Evolutionary conservation across 331 rosid genomes (phyloP).

Genomic region (Quercus lobata): DNA sequence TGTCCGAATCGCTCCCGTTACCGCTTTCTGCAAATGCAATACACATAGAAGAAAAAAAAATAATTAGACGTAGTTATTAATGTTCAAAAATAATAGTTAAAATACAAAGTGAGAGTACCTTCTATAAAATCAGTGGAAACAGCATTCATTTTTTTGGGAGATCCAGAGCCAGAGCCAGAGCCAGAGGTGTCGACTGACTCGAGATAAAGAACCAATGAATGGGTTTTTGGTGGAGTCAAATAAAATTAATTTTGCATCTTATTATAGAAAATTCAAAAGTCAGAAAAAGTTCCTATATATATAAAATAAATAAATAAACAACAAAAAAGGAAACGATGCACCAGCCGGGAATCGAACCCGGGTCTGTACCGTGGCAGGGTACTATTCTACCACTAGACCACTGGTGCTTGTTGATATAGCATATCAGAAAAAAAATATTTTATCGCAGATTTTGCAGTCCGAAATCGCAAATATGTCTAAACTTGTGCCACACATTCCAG

Average conservation of each 20-base stretch:
- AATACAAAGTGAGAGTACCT: conserved; percentile 30
- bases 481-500: background rate
- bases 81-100: background rate
- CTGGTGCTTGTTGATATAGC: background rate
- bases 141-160: conserved; percentile 37
- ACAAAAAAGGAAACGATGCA: background rate
- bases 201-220: background rate
- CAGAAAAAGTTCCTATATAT: too few relatives aligned
- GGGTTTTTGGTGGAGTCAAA: background rate
- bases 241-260: background rate
- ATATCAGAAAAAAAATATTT: accelerated
- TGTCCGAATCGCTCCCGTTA: conserved; percentile 79
- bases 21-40: conserved; percentile 40
- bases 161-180: background rate
- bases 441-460: too few relatives aligned
- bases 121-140: conserved; percentile 26
- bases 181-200: too few relatives aligned
- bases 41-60: background rate
- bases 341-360: conserved; percentile 11
- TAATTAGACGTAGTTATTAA: too few relatives aligned
- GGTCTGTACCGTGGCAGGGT: conserved; percentile 59
- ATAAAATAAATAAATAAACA: background rate
- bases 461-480: background rate
- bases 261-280: background rate
- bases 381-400: conserved; percentile 58